Evolutionary conservation across 441 rosid species (phyloP).

Genomic region (Pelargonium citronellum): DNA sequence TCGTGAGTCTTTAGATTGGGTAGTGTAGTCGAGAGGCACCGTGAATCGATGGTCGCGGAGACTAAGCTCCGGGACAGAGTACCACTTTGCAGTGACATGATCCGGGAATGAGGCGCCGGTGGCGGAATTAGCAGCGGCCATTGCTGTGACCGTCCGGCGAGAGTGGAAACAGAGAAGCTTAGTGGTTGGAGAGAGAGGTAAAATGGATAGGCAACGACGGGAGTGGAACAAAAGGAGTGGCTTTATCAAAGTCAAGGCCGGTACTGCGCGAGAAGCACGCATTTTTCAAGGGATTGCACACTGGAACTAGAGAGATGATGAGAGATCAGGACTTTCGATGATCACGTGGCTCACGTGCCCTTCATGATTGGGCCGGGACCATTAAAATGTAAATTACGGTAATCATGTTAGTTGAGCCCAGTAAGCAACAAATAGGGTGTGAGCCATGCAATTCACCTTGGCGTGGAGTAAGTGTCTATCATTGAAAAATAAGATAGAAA

Average conservation of each 20-base stretch:
- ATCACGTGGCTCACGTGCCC: too few relatives aligned
- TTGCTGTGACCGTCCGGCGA: constrained; percentile 29
- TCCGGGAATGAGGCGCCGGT: constrained; percentile 28
- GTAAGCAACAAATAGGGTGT: too few relatives aligned
- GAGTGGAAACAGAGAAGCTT: constrained; percentile 14
- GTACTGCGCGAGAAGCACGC: constrained; percentile 33
- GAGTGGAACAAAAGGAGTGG: constrained; percentile 16
- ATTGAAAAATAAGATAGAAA: too few relatives aligned
- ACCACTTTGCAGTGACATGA: constrained; percentile 60
- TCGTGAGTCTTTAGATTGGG: constrained; percentile 29
- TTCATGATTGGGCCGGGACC: too few relatives aligned
- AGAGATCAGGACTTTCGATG: too few relatives aligned
- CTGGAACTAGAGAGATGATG: too few relatives aligned
- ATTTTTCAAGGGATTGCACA: constrained; percentile 16
- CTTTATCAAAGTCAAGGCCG: constrained; percentile 15
- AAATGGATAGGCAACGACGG: constrained; percentile 6
- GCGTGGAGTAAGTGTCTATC: too few relatives aligned
- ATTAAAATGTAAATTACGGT: too few relatives aligned
- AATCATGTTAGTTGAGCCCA: too few relatives aligned
- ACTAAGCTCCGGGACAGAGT: constrained; percentile 73
- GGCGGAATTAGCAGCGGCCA: constrained; percentile 33
- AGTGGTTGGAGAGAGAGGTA: constrained; percentile 15
- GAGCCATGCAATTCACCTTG: too few relatives aligned
- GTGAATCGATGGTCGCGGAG: constrained; percentile 72
- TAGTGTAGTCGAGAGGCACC: constrained; percentile 70